Conservation (phyloP, 805 yeast species). For the Candida vaughaniae region DNA sequence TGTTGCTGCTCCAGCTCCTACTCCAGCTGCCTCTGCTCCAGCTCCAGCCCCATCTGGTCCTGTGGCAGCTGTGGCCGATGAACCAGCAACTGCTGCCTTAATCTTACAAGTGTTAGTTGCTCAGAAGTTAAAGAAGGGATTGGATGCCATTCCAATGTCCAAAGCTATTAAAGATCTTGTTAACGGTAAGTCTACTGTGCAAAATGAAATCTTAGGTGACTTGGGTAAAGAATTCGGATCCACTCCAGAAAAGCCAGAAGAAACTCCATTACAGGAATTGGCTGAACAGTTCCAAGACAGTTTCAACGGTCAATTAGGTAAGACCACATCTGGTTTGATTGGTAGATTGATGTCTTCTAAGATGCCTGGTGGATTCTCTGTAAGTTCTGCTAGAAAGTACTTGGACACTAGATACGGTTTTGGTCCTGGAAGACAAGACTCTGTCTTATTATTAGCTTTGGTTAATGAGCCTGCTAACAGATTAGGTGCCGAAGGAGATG, state of each 20-base stretch:
- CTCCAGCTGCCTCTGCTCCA: slow-evolving; percentile 59
- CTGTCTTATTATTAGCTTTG: slow-evolving; percentile 78
- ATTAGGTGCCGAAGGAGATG: slow-evolving; percentile 82
- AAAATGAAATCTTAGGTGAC: slow-evolving; percentile 98
- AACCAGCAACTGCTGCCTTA: slow-evolving; percentile 81
- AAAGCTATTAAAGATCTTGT: slow-evolving; percentile 97
- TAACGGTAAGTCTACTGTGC: slow-evolving; percentile 98
- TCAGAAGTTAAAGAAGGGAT: slow-evolving; percentile 88
- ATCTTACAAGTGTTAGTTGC: slow-evolving; percentile 89
- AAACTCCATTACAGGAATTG: slow-evolving; percentile 91
- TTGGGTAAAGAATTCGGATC: slow-evolving; percentile 97
- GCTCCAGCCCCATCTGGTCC: slow-evolving; percentile 76
- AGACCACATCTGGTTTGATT: slow-evolving; percentile 84
- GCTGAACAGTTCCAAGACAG: slow-evolving; percentile 94
- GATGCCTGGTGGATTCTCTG: slow-evolving; percentile 99
- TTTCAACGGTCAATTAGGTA: slow-evolving; percentile 86
- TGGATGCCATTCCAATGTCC: slow-evolving; percentile 80
- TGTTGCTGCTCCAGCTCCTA: slow-evolving; percentile 51
- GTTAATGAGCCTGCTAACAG: slow-evolving; percentile 90
- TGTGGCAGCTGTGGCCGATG: slow-evolving; percentile 82
- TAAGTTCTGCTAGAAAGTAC: slow-evolving; percentile 88
- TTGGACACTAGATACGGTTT: slow-evolving; percentile 91
- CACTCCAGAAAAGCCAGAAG: slow-evolving; percentile 99
- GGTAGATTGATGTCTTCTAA: slow-evolving; percentile 92
- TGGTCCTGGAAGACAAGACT: slow-evolving; percentile 91